These are phyloP conservation scores for Lavandula angustifolia DNA, from an alignment of 257 asterid species.

Conservation along the genomic window DNA sequence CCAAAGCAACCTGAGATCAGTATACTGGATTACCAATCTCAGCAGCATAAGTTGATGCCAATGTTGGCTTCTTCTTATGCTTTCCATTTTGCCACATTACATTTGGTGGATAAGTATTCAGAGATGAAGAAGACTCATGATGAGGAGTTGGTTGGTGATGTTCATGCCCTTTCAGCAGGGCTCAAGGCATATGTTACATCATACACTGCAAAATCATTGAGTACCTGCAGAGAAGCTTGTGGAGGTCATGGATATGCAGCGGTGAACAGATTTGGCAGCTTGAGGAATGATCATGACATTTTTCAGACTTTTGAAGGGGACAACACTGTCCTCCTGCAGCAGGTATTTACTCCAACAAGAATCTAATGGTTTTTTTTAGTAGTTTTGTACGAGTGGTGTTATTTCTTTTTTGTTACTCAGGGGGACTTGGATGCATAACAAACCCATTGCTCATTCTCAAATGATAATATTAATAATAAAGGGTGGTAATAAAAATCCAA, in stretches of 20 bases:
- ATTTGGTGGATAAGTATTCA: conserved; percentile 71
- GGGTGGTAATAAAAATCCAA: background rate
- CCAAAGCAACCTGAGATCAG: conserved; percentile 93
- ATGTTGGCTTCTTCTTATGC: conserved; percentile 92
- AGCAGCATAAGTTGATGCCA: conserved; percentile 97
- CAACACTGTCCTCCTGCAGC: conserved; percentile 95
- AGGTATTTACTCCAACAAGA: conserved; percentile 48
- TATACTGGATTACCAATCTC: conserved; percentile 94
- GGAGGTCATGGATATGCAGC: conserved; percentile 99
- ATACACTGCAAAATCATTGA: conserved; percentile 78
- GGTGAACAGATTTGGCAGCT: conserved; percentile 86
- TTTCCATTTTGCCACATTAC: conserved; percentile 77
- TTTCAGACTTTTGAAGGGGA: conserved; percentile 99
- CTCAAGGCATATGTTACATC: conserved; percentile 93
- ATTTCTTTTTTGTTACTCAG: background rate
- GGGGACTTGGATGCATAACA: background rate
- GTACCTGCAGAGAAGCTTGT: conserved; percentile 91
- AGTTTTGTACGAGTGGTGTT: background rate
- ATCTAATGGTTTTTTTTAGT: background rate
- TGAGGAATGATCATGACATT: conserved; percentile 97
- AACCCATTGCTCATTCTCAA: background rate
- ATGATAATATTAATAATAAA: background rate
- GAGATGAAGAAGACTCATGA: conserved; percentile 84
- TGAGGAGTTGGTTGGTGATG: conserved; percentile 80
- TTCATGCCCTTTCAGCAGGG: conserved; percentile 92